Evolutionary conservation across 1,139 yeast species (phyloP).

Genomic region (Saccharomycopsis hybrid): DNA sequence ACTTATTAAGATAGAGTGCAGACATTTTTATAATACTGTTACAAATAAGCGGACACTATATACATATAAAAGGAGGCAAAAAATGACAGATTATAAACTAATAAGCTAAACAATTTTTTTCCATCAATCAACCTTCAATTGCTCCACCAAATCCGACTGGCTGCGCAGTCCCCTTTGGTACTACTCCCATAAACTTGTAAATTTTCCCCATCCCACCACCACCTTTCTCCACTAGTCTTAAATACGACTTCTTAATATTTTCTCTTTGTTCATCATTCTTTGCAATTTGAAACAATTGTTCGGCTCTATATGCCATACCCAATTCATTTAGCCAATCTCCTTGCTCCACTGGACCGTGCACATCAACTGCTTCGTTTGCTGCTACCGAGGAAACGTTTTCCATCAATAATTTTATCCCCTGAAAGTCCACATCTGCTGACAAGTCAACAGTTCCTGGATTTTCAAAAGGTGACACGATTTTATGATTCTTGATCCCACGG

Average conservation of each 20-base stretch:
- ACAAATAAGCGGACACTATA: too few species aligned
- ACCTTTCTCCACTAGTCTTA: conserved; percentile 57
- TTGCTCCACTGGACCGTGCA: conserved; percentile 63
- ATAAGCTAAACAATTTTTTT: too few species aligned
- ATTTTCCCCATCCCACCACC: conserved; percentile 68
- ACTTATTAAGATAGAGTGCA: too few species aligned
- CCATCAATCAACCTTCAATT: too few species aligned
- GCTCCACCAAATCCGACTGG: conserved; percentile 42
- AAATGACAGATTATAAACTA: too few species aligned
- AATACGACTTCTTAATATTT: conserved; percentile 50
- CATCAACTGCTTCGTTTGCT: conserved; percentile 28
- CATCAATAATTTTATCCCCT: conserved; percentile 41
- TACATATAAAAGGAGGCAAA: too few species aligned
- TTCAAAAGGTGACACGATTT: conserved; percentile 69
- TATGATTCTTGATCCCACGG: conserved; percentile 69
- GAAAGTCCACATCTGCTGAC: conserved; percentile 80
- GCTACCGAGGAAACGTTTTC: conserved; percentile 4
- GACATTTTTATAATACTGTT: too few species aligned
- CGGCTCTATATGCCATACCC: conserved; percentile 71
- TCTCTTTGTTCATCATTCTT: conserved; percentile 34
- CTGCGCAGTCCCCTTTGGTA: conserved; percentile 37
- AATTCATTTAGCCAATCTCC: conserved; percentile 74
- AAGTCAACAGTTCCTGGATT: conserved; percentile 78
- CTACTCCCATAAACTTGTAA: conserved; percentile 64
- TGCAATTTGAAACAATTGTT: conserved; percentile 39